Percentiles rank a stretch among this genome's conserved stretches.
Conservation (phyloP, 176 grass and related monocot species). For the Phoenix roebelenii region DNA sequence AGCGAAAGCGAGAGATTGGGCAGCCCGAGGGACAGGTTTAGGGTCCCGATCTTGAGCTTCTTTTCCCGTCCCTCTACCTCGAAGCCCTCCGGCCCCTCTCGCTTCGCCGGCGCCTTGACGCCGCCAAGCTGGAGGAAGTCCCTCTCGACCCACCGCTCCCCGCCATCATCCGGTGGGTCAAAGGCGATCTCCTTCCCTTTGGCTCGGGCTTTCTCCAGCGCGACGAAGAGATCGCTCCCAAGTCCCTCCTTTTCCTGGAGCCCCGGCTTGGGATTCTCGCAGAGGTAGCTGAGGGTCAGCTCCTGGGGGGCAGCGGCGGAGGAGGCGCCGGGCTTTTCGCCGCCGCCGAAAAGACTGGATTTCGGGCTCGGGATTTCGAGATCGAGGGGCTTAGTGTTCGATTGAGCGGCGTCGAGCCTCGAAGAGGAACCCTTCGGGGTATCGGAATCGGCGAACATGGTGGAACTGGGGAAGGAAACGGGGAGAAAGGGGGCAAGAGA, state of each 20-base stretch:
- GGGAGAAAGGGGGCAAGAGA: not conserved
- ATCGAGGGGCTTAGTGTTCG: conserved; percentile 18
- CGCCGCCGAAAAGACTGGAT: not conserved
- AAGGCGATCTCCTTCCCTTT: conserved; percentile 29
- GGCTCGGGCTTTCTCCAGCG: conserved; percentile 12
- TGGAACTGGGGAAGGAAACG: not conserved
- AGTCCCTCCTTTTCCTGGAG: conserved; percentile 15
- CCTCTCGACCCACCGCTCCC: conserved; percentile 7
- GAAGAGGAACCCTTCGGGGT: conserved; percentile 8
- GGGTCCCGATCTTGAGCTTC: conserved; percentile 57
- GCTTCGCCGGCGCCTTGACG: conserved; percentile 25
- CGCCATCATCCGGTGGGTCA: not conserved
- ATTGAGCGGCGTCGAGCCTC: not conserved
- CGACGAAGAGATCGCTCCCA: conserved; percentile 4
- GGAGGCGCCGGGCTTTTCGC: not conserved
- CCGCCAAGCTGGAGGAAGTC: conserved; percentile 46
- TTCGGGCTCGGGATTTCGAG: conserved; percentile 15
- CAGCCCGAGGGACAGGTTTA: conserved; percentile 49
- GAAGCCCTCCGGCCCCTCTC: conserved; percentile 47
- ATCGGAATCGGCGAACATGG: conserved; percentile 16
- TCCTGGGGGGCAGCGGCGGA: conserved; percentile 27
- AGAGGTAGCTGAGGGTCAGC: conserved; percentile 48
- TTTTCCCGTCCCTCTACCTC: conserved; percentile 47
- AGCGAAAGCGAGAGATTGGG: conserved; percentile 59
- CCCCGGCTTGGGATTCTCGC: conserved; percentile 29